Percentiles rank a stretch among this genome's conserved stretches.
These are phyloP conservation scores for Astragalus glycyphyllos DNA, from an alignment of 306 rosid genomes.

Conservation along the genomic window DNA sequence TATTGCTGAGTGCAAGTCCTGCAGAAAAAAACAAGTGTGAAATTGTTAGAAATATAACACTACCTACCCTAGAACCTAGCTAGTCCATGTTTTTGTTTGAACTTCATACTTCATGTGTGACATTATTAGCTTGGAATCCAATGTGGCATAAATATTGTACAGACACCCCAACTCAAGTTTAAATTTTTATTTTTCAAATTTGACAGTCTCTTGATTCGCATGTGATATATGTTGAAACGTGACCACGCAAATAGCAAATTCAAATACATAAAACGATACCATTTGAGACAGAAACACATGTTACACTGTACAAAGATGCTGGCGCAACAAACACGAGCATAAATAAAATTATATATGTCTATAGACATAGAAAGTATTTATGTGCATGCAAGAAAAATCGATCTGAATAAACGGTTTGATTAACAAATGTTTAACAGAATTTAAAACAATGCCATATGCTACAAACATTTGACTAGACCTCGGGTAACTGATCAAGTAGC, in stretches of 20 bases:
- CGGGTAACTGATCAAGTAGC: too few species aligned
- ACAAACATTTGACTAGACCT: conserved; percentile 39
- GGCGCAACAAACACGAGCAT: not conserved
- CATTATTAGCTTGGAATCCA: conserved; percentile 46
- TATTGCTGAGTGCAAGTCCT: too few species aligned
- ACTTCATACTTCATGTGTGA: conserved; percentile 15
- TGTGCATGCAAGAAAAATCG: too few species aligned
- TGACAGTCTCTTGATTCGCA: conserved; percentile 39
- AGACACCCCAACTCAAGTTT: conserved; percentile 33
- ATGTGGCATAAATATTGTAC: conserved; percentile 33
- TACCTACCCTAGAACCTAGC: too few species aligned
- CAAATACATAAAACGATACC: conserved; percentile 34
- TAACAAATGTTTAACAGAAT: too few species aligned
- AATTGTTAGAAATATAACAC: too few species aligned
- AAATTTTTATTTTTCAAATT: conserved; percentile 1
- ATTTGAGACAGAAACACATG: conserved; percentile 36
- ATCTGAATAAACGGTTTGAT: too few species aligned
- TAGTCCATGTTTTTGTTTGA: conserved; percentile 20
- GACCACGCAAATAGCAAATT: conserved; percentile 39
- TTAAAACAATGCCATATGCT: conserved; percentile 8
- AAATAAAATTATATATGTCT: not conserved
- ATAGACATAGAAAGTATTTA: too few species aligned
- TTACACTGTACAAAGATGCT: conserved; percentile 14
- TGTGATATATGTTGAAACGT: conserved; percentile 50
- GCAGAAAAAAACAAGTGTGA: too few species aligned